Evolutionary conservation across 83 land plant genomes (phyloP).

Genomic region (Diphasiastrum complanatum): DNA sequence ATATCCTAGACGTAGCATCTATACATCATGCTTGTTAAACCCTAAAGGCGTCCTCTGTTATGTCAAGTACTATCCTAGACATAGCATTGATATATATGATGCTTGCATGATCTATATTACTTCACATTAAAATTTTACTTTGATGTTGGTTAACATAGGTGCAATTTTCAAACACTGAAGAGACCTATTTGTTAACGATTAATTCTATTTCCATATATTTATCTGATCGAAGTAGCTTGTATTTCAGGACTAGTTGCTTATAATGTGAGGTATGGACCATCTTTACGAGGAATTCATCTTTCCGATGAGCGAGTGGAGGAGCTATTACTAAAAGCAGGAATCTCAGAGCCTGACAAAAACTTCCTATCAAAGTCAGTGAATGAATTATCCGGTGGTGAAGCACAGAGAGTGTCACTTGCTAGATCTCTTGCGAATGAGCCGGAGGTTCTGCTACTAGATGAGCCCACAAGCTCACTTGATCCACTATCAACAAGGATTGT

Average conservation of each 20-base stretch:
- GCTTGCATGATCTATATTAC: no score
- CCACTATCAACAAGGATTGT: slow-evolving; percentile 11
- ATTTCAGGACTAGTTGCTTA: slow-evolving; percentile 15
- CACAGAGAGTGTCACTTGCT: slow-evolving; percentile 17
- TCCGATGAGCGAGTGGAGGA: slow-evolving; percentile 2
- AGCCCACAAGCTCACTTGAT: slow-evolving; percentile 18
- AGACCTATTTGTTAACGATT: no score
- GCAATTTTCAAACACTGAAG: no score
- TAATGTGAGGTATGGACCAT: slow-evolving; percentile 20
- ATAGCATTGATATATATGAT: no score
- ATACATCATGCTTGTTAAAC: no score
- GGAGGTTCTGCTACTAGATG: slow-evolving; percentile 19
- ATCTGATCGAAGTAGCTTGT: no score
- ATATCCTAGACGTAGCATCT: no score
- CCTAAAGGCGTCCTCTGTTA: no score
- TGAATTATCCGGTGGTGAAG: slow-evolving; percentile 18
- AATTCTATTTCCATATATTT: background rate
- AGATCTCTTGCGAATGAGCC: slow-evolving; percentile 20
- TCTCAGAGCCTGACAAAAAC: background rate
- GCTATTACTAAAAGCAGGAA: slow-evolving; percentile 7
- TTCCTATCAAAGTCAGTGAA: slow-evolving; percentile 9
- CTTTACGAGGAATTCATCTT: background rate
- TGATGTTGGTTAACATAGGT: no score
- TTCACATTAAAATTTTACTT: no score
- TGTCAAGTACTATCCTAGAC: no score